Percentiles rank a stretch among this genome's conserved stretches.
Evolutionary conservation across 1,284 basidiomycete genomes (phyloP).

Genomic region (Ustilago xerochloae): DNA sequence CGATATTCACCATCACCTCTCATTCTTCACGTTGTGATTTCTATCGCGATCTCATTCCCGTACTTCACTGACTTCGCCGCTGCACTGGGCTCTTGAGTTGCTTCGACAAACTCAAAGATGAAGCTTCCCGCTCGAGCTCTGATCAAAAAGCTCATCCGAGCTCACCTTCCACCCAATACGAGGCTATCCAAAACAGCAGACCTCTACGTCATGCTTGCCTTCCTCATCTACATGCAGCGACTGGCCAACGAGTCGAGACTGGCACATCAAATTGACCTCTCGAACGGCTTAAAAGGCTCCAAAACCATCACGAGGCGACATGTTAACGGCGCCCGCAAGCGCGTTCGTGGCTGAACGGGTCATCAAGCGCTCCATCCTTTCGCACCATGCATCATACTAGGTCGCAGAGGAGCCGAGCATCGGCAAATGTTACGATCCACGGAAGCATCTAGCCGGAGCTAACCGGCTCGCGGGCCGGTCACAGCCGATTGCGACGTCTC

Average conservation of each 20-base stretch:
- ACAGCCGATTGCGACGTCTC: no score
- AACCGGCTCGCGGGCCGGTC: no score
- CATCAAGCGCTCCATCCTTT: not conserved
- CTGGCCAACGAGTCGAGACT: conserved; percentile 47
- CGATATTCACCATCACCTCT: conserved; percentile 1
- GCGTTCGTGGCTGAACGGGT: conserved; percentile 32
- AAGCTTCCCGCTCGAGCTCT: conserved; percentile 43
- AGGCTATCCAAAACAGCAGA: conserved; percentile 46
- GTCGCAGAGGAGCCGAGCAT: not conserved
- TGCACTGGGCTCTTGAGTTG: no score
- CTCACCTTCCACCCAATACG: conserved; percentile 40
- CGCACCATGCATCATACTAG: not conserved
- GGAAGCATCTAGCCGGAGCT: no score
- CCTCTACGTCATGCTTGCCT: conserved; percentile 47
- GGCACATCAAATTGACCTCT: conserved; percentile 41
- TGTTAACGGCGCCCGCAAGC: conserved; percentile 43
- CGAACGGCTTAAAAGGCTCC: conserved; percentile 38
- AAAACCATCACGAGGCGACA: conserved; percentile 32
- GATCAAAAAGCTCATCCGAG: conserved; percentile 41
- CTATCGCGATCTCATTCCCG: no score
- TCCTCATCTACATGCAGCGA: conserved; percentile 42
- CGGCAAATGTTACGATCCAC: no score
- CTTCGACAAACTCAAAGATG: no score
- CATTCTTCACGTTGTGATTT: not conserved
- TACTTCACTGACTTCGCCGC: no score